Evolutionary conservation across 805 yeast species (phyloP), one percentile per base, ranked within the genome.

Genomic region (Pichia eremophila): DNA sequence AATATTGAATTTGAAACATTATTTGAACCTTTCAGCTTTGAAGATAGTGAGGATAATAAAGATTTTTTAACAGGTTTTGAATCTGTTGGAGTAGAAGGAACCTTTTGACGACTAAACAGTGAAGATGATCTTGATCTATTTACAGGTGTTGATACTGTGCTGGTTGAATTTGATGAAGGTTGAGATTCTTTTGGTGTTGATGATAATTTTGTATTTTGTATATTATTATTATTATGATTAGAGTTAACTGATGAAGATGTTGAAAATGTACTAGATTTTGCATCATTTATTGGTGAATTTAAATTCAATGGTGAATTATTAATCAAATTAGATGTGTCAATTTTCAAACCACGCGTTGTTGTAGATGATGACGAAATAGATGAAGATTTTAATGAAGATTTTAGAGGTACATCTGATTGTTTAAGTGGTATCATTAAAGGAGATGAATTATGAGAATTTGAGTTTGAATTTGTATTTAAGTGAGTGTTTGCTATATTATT

Each of bases 11-110:
- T 35, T 8, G 51, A 32, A 4, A 29, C 32, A 34, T 48, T 45
- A 14, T 52, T 41, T 41, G 59, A 40, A 45, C 49, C 19, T 46
- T 61, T 63, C 40, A 66, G 54, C 39, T 64, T 66, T 9, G 70
- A 65, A 4, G 70, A 66, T 10, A 66, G 29, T 0, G 69, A 58
- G 1, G 68, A 62, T 41, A 66, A 58, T 8, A 66, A 28, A 4
- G 67, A 54, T 46, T 57, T 65, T 31, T 54, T 57, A 14, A 51
- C 48, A 4, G 50, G 47, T 32, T 50, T 52, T 4, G 39, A 19
- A 12, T 32, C 25, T 29, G 39, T 32, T 19, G 50, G 35, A 15
- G 36, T 14, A 8, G 48, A 41, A 8, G 56, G 46, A 34, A 29
- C 32, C 7, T 48, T 51, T 5, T 51, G 39, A 25, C 55, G 47